Conservation (phyloP, 495 filamentous ascomycete genomes). For the Aspergillus campestris region DNA sequence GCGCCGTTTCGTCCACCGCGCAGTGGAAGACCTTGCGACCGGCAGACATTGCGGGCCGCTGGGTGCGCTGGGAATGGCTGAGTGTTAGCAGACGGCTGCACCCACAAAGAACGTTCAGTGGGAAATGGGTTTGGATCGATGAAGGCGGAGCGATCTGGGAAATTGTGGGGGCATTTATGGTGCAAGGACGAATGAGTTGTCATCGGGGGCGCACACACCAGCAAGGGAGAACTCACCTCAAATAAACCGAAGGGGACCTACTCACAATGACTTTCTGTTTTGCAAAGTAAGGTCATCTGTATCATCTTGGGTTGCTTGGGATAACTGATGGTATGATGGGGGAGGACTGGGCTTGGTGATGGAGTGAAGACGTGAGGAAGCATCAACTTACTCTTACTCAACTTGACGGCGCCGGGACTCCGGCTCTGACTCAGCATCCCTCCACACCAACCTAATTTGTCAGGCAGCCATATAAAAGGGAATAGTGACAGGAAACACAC, state of each 20-base stretch:
- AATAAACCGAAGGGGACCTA: constrained; percentile 6
- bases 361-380: constrained; percentile 6
- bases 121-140: constrained; percentile 17
- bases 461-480: no score
- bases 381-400: not conserved
- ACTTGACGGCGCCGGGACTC: constrained; percentile 11
- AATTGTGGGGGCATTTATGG: constrained; percentile 27
- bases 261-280: constrained; percentile 30
- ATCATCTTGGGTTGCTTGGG: constrained; percentile 31
- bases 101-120: constrained; percentile 15
- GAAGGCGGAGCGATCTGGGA: constrained; percentile 24
- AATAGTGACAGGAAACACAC: no score
- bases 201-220: constrained; percentile 1
- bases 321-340: not conserved
- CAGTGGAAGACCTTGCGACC: constrained; percentile 61
- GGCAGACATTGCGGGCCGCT: constrained; percentile 30
- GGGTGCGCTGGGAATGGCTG: no score
- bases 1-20: constrained; percentile 64
- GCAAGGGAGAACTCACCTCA: not conserved
- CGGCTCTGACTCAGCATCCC: no score
- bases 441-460: no score
- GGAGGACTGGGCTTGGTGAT: constrained; percentile 1
- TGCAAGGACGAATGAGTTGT: constrained; percentile 6
- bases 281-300: constrained; percentile 22
- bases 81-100: constrained; percentile 24